These are phyloP conservation scores for Phialophora verrucosa DNA, from an alignment of 2,329 filamentous ascomycete species.

Conservation along the genomic window DNA sequence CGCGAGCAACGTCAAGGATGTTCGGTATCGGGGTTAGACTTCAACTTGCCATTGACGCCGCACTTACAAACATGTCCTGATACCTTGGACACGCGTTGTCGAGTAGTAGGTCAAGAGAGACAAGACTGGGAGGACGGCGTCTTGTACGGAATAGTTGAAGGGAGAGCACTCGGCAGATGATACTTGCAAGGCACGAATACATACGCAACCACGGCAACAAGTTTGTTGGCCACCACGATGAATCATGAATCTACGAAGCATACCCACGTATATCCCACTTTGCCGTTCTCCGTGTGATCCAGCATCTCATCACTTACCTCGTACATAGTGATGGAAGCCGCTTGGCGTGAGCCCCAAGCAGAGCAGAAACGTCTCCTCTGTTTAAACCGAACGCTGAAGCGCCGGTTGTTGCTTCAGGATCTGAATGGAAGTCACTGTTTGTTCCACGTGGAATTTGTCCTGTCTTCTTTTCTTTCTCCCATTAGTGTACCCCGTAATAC, in stretches of 20 bases:
- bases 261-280: background rate
- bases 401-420: background rate
- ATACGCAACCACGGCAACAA: background rate
- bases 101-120: too few species aligned
- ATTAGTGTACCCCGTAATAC: background rate
- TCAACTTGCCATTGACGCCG: background rate
- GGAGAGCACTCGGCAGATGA: too few species aligned
- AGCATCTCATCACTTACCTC: background rate
- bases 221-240: background rate
- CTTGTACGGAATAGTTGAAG: too few species aligned
- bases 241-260: too few species aligned
- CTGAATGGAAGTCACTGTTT: background rate
- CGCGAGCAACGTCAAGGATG: background rate
- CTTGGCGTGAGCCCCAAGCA: background rate
- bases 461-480: background rate
- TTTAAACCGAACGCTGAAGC: background rate
- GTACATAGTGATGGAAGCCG: background rate
- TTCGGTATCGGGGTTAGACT: background rate
- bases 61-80: background rate
- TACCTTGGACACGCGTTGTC: too few species aligned
- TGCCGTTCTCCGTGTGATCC: background rate
- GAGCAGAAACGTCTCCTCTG: background rate
- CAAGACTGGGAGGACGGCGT: too few species aligned
- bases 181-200: too few species aligned
- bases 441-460: background rate